A percentile compares a stretch with the other conserved stretches of the same genome.
Evolutionary conservation across 345 rosid genomes (phyloP).

Genomic region (Microcos paniculata): DNA sequence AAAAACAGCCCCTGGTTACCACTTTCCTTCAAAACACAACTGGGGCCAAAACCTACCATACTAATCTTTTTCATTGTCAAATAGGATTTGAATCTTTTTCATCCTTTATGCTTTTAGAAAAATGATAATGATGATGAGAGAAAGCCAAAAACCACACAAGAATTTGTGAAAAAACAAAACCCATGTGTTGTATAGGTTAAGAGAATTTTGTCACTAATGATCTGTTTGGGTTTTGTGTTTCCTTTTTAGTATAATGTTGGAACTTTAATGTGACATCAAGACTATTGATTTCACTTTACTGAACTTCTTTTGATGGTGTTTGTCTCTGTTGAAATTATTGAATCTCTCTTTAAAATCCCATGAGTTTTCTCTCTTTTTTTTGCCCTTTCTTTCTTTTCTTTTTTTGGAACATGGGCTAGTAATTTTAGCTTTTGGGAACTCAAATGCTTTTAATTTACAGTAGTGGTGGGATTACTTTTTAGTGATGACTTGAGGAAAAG

Average conservation of each 20-base stretch:
- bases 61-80: conserved; percentile 21
- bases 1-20: not conserved
- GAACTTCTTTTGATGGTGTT: conserved; percentile 53
- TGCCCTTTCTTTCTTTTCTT: not conserved
- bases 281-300: conserved; percentile 46
- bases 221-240: conserved; percentile 23
- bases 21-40: conserved; percentile 22
- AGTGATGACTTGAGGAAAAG: conserved; percentile 20
- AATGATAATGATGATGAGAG: conserved; percentile 17
- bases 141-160: conserved; percentile 16
- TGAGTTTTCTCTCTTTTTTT: conserved; percentile 11
- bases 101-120: conserved; percentile 3
- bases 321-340: conserved; percentile 42
- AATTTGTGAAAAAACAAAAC: conserved; percentile 3
- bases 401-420: conserved; percentile 33
- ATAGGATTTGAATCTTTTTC: conserved; percentile 17
- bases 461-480: conserved; percentile 2
- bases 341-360: conserved; percentile 20
- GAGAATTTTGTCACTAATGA: conserved; percentile 26
- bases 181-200: conserved; percentile 15
- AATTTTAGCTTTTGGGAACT: conserved; percentile 28
- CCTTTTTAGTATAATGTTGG: conserved; percentile 19
- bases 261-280: conserved; percentile 33
- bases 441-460: conserved; percentile 21
- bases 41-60: conserved; percentile 34